phyloP scores from a whole-genome alignment of 495 filamentous ascomycete genomes.

The Penicillium soppii region DNA sequence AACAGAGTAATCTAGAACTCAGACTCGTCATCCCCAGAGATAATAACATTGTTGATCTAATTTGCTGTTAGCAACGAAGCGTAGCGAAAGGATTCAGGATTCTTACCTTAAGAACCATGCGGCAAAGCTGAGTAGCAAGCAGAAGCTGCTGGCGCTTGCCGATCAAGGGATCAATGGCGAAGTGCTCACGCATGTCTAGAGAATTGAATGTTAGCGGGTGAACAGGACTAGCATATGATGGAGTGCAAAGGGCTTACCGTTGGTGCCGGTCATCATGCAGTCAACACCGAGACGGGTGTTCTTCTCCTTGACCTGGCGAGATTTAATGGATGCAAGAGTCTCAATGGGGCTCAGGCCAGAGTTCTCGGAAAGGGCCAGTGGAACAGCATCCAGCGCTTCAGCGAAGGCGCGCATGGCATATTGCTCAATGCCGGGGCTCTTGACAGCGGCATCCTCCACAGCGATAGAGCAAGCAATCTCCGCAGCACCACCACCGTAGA shows the following conservation, averaged over 20 bases:
- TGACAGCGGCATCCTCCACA: conserved; percentile 91
- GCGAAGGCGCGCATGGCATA: conserved; percentile 98
- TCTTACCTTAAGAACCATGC: conserved; percentile 97
- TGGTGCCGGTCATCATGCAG: conserved; percentile 93
- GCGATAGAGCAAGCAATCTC: conserved; percentile 97
- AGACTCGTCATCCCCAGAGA: conserved; percentile 86
- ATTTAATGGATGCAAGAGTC: conserved; percentile 91
- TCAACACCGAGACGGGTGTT: conserved; percentile 87
- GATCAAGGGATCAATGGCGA: conserved; percentile 97
- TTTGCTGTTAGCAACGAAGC: conserved; percentile 17
- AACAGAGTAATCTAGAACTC: conserved; percentile 68
- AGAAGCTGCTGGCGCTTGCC: conserved; percentile 96
- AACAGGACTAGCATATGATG: neutral
- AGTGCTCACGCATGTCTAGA: conserved; percentile 89
- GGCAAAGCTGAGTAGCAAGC: conserved; percentile 93
- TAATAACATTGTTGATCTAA: conserved; percentile 87
- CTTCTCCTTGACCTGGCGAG: conserved; percentile 88
- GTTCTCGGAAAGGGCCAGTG: conserved; percentile 97
- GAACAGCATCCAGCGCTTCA: conserved; percentile 90
- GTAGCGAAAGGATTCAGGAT: neutral
- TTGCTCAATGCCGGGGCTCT: conserved; percentile 94
- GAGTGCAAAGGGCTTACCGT: conserved; percentile 52
- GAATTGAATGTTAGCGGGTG: conserved; percentile 12
- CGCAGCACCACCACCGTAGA: conserved; percentile 97
- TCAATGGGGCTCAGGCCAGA: conserved; percentile 94